These are phyloP conservation scores for Metarhizium sp. DNA, from an alignment of 2,329 filamentous ascomycete genomes.

Conservation along the genomic window DNA sequence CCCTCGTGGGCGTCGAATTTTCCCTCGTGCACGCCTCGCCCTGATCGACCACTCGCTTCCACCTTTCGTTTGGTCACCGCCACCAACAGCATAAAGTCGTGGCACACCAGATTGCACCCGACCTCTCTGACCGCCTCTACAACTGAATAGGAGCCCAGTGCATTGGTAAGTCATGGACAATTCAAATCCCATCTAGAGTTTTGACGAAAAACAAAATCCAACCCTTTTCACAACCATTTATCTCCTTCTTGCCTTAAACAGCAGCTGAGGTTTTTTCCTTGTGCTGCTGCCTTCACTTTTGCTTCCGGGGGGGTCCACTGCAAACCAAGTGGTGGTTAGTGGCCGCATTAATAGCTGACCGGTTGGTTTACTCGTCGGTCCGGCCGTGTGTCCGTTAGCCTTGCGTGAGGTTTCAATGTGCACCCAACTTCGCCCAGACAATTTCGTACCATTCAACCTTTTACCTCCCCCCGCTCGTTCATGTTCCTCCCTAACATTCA, in stretches of 20 bases:
- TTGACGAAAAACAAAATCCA: no score
- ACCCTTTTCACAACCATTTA: no score
- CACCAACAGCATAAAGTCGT: conserved; percentile 1
- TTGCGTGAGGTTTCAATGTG: background rate
- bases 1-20: background rate
- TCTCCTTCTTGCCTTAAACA: no score
- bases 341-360: background rate
- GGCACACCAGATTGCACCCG: background rate
- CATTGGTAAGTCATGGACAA: background rate
- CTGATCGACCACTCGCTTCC: background rate
- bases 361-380: background rate
- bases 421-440: conserved; percentile 10
- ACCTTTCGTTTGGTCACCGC: background rate
- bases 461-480: background rate
- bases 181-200: background rate
- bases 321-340: background rate
- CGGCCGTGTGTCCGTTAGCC: background rate
- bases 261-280: background rate
- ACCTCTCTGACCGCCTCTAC: conserved; percentile 2
- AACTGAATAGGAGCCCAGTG: background rate
- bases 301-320: background rate
- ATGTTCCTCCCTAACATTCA: background rate
- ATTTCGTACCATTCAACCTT: conserved; percentile 4
- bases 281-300: background rate
- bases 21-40: background rate